Evolutionary conservation across 1,284 basidiomycete genomes (phyloP), one percentile per base, ranked within the genome.

Genomic region (Cronartium quercuum): DNA sequence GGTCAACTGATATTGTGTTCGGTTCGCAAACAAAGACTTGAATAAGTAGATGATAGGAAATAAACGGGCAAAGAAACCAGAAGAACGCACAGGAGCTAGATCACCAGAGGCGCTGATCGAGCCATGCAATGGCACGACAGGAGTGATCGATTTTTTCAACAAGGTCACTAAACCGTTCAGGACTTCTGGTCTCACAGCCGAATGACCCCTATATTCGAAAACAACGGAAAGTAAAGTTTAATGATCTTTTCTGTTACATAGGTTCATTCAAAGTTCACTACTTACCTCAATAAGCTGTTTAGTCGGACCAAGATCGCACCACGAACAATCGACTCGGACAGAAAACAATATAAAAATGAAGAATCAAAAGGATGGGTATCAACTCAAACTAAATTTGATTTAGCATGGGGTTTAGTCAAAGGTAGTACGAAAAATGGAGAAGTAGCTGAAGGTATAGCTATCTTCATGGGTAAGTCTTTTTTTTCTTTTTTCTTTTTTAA

Each of bases 361-460:
- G 55, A 69, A n/a, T 65, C 71, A 0, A 78, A 92, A 78, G 88
- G 89, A 51, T 93, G 97, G 82, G 87, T 96, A 75, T 93, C 92
- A 2, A 88, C 91, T 1, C 96, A 99, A 84, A 95, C 93, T 68
- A 96, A 94, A 83, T 99, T 99, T 85, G 98, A 98, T 84, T 95
- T 91, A 82, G 91, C 94, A 76, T 82, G 82, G 85, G 82, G 73
- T 55, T 66, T 58, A 38, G 69, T 69, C 40, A 64, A 68, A 29
- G 38, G 47, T 57, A 47, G 63, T 51, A 41, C 41, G 10, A 24
- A 38, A 78, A 85, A 86, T 67, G 89, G 91, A 41, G 86, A 95
- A 79, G 92, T 96, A 80, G 91, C 90, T 0, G 89, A 94, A 81
- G 94, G 96, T 47, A 91, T 98, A 65, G 88, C 88, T 78, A 82